phyloP scores from a whole-genome alignment of 805 yeast species.

The Hanseniaspora guilliermondii region DNA sequence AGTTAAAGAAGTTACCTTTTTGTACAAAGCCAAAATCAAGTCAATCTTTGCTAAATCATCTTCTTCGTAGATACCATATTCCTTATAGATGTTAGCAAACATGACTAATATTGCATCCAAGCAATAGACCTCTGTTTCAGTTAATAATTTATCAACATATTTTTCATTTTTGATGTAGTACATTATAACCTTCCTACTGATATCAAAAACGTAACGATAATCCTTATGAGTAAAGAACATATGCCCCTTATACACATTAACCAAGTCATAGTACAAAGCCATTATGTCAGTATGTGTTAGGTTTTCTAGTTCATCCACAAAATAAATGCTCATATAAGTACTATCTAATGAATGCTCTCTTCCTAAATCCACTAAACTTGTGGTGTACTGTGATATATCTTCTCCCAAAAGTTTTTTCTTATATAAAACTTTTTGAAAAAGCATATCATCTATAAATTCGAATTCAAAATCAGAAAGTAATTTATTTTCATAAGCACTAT shows the following conservation, averaged over 20 bases:
- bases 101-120: neutral
- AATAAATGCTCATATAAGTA: neutral
- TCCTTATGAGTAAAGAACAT: neutral
- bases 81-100: slow-evolving; percentile 8
- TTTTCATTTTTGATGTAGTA: neutral
- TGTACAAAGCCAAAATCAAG: neutral
- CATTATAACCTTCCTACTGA: neutral
- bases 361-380: too few species aligned
- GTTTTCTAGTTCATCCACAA: neutral
- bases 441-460: neutral
- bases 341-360: too few species aligned
- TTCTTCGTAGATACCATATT: neutral
- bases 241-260: neutral
- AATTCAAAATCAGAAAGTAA: neutral
- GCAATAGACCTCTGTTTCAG: neutral
- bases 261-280: neutral
- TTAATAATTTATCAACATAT: neutral
- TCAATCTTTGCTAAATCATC: neutral
- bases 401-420: neutral
- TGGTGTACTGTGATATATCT: neutral
- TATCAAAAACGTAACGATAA: neutral
- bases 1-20: neutral
- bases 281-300: neutral
- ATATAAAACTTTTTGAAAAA: neutral
- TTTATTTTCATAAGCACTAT: neutral